Conservation (phyloP, 306 rosid genomes). For the Trifolium dubium region DNA sequence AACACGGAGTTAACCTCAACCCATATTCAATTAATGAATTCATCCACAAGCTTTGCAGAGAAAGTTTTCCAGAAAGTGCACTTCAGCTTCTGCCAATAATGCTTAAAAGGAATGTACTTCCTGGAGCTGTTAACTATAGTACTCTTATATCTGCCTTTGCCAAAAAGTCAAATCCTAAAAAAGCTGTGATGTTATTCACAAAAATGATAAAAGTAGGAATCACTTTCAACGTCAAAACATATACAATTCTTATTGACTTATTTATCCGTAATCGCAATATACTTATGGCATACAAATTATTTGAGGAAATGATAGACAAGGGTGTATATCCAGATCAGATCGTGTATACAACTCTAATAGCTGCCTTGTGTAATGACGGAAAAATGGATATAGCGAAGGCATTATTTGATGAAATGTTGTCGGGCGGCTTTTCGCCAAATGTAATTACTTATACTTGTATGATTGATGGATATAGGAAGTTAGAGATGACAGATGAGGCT, state of each 20-base stretch:
- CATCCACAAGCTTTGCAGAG: constrained; percentile 56
- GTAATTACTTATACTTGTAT: constrained; percentile 63
- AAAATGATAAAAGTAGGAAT: constrained; percentile 58
- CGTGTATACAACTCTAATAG: constrained; percentile 60
- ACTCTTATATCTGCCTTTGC: constrained; percentile 64
- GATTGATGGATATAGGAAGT: constrained; percentile 63
- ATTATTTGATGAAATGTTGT: constrained; percentile 56
- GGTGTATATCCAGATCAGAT: constrained; percentile 56
- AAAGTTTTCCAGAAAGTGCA: constrained; percentile 49
- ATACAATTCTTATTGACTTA: constrained; percentile 57
- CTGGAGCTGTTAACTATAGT: constrained; percentile 56
- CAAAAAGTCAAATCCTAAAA: constrained; percentile 48
- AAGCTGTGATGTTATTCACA: constrained; percentile 52
- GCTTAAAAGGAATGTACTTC: constrained; percentile 65
- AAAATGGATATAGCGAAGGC: constrained; percentile 53
- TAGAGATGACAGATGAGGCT: constrained; percentile 44
- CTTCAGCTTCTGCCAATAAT: constrained; percentile 66
- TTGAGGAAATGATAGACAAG: constrained; percentile 49
- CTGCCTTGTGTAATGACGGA: constrained; percentile 54
- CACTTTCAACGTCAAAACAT: constrained; percentile 47
- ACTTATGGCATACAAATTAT: constrained; percentile 33
- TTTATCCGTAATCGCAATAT: constrained; percentile 43
- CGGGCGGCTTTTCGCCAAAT: constrained; percentile 52
- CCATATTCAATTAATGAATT: constrained; percentile 57
- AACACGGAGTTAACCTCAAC: constrained; percentile 55